Conservation (phyloP, 257 asterid species). For the Nicotiana paniculata region DNA sequence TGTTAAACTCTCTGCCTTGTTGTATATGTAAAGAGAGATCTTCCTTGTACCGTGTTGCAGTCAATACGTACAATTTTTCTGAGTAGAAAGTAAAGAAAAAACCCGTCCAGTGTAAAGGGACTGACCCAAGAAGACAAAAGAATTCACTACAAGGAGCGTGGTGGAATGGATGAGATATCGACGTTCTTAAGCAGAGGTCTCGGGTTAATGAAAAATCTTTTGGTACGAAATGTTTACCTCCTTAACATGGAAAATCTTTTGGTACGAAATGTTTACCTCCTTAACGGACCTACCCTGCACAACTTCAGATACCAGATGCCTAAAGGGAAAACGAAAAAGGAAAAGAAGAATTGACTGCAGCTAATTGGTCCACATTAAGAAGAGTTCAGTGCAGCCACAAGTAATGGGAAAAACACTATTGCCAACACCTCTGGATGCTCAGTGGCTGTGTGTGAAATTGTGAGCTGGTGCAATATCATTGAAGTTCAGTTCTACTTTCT, state of each 20-base stretch:
- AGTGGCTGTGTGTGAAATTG: not conserved
- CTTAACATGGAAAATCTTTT: not conserved
- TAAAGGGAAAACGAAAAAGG: not conserved
- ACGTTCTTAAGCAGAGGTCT: not conserved
- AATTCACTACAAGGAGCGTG: not conserved
- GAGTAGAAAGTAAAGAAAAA: not conserved
- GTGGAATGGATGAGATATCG: not conserved
- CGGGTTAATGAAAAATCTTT: not conserved
- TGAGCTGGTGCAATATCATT: slow-evolving; percentile 10
- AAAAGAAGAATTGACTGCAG: not conserved
- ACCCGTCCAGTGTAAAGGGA: not conserved
- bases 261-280: not conserved
- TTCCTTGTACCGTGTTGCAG: not conserved
- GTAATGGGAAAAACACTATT: not conserved
- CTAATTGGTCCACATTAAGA: not conserved
- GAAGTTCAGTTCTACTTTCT: slow-evolving; percentile 1
- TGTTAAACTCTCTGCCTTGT: slow-evolving; percentile 4
- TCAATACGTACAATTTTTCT: not conserved
- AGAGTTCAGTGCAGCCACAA: not conserved
- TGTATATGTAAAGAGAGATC: slow-evolving; percentile 6
- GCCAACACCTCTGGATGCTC: not conserved
- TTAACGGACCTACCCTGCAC: not conserved
- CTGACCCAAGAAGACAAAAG: not conserved
- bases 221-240: not conserved
- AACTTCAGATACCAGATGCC: not conserved